Evolutionary conservation across 441 rosid species (phyloP).

Genomic region (Gossypium gossypioides): DNA sequence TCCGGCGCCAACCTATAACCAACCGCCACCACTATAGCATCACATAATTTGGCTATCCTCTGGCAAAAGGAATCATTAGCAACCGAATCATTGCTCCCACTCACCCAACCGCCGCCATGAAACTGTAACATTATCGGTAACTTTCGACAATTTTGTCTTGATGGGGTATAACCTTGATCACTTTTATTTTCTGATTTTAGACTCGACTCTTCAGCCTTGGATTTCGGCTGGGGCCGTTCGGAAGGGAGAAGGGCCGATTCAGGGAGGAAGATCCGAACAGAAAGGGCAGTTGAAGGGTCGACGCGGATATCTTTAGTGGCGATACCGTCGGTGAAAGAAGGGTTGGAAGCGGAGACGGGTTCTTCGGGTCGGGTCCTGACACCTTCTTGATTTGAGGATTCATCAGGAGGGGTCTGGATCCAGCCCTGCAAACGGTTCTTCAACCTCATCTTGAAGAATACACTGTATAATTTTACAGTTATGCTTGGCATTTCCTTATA

Average conservation of each 20-base stretch:
- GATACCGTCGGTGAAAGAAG: constrained; percentile 77
- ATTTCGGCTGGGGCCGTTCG: constrained; percentile 26
- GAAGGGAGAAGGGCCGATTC: constrained; percentile 60
- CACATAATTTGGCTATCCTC: constrained; percentile 66
- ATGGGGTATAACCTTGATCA: constrained; percentile 64
- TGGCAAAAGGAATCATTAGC: constrained; percentile 75
- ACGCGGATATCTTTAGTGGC: constrained; percentile 90
- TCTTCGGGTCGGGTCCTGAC: constrained; percentile 79
- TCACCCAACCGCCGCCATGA: constrained; percentile 92
- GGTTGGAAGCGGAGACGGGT: constrained; percentile 59
- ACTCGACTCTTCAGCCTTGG: constrained; percentile 27
- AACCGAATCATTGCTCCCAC: constrained; percentile 78
- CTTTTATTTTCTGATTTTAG: constrained; percentile 32
- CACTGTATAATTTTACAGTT: constrained; percentile 75
- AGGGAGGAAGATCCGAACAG: constrained; percentile 84
- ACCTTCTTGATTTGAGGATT: constrained; percentile 42
- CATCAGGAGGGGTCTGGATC: constrained; percentile 42
- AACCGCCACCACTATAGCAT: constrained; percentile 71
- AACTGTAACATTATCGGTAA: constrained; percentile 81
- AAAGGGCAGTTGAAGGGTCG: constrained; percentile 66
- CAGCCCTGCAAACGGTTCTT: constrained; percentile 77
- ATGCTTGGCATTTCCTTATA: constrained; percentile 67
- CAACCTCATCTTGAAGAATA: constrained; percentile 79
- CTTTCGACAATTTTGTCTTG: constrained; percentile 31
- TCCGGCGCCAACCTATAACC: constrained; percentile 91